Evolutionary conservation across 2,329 filamentous ascomycete species (phyloP).

Genomic region (Monosporascus ibericus): DNA sequence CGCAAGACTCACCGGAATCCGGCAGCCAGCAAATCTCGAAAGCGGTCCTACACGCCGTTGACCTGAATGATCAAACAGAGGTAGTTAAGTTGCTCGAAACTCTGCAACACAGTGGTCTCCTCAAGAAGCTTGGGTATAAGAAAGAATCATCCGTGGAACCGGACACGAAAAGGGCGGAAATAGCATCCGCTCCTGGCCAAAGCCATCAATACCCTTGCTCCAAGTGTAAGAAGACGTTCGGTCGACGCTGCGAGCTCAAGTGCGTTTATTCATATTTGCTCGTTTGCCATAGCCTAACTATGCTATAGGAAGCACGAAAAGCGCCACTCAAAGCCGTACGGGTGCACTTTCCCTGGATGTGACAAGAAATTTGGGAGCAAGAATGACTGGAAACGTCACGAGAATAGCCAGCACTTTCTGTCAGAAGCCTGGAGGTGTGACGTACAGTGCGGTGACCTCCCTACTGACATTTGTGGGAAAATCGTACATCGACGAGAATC

Average conservation of each 20-base stretch:
- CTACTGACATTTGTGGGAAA: slow-evolving; percentile 43
- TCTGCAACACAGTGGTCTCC: slow-evolving; percentile 17
- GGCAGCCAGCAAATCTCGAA: not conserved
- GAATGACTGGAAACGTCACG: slow-evolving; percentile 90
- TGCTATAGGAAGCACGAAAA: slow-evolving; percentile 70
- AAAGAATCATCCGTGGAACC: slow-evolving; percentile 12
- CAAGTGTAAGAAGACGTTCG: slow-evolving; percentile 40
- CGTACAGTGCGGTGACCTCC: slow-evolving; percentile 21
- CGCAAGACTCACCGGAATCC: slow-evolving; percentile 1
- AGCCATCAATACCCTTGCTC: slow-evolving; percentile 26
- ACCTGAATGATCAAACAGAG: slow-evolving; percentile 8
- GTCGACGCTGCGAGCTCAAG: slow-evolving; percentile 52
- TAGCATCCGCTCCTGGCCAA: slow-evolving; percentile 3
- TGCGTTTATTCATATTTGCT: slow-evolving; percentile 25
- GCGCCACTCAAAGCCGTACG: slow-evolving; percentile 74
- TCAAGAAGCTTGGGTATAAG: slow-evolving; percentile 17
- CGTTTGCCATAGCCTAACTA: slow-evolving; percentile 13
- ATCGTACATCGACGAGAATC: slow-evolving; percentile 51
- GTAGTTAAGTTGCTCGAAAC: slow-evolving; percentile 16
- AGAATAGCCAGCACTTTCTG: slow-evolving; percentile 71
- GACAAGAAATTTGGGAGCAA: slow-evolving; percentile 79
- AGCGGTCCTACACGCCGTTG: not conserved
- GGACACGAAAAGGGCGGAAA: slow-evolving; percentile 10
- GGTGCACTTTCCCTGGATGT: slow-evolving; percentile 69
- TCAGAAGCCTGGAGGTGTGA: slow-evolving; percentile 68